Evolutionary conservation across 306 rosid species (phyloP), one percentile per base, ranked within the genome.

Genomic region (Abrus precatorius): DNA sequence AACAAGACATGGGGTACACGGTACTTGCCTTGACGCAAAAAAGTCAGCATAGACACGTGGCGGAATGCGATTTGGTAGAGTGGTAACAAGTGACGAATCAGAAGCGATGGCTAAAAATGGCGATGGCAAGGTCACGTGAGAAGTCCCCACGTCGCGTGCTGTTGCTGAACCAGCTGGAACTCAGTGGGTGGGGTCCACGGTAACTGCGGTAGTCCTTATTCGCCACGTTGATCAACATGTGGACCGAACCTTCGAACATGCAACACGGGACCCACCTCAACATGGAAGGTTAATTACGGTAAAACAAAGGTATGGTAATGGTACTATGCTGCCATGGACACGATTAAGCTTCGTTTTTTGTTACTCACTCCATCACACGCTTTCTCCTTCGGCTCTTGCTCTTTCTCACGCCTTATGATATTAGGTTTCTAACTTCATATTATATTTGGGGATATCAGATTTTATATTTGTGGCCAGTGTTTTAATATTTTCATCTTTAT

Each of bases 41-140:
- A 80, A 86, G 87, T 69, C 81, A 72, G 82, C 30, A 11, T 0
- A 0, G 1, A 53, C 87, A 85, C 87, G 84, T 85, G 91, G 91
- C 82, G 0, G 9, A 0, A 7, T 0, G 0, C 6, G 11, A 86
- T 86, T 32, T 9, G 86, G 29, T 12, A 66, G 5, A 53, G 56
- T 20, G 38, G 13, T 34, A 34, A 13, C 52, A 33, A 47, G 65
- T 13, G 45, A 56, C 64, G 54, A 56, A 81, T 67, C 20, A 53
- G 76, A 76, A 77, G 48, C 29, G 3, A 14, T 0, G 34, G 61
- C 28, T 48, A 53, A 86, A 82, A 82, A 65, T 27, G 27, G 7
- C 11, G 10, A 30, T 20, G 77, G 80, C 82, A 80, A 41, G 45
- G 88, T 88, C 94, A 88, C 94, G 91, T 90, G 97, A 90, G 89